Conservation (phyloP, 805 yeast genomes). For the Starmerella stellata region DNA sequence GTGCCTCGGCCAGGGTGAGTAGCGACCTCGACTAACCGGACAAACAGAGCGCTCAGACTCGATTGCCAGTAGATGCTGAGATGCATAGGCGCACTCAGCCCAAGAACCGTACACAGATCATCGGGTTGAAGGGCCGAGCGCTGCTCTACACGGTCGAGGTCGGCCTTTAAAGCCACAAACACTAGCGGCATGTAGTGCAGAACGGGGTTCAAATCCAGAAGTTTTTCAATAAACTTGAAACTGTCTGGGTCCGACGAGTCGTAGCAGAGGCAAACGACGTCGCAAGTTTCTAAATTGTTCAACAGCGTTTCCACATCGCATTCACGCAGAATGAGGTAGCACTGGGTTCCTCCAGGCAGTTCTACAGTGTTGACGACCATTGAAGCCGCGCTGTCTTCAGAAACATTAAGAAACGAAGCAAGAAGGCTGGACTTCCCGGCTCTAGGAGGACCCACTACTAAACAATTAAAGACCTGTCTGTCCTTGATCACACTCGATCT, state of each 20-base stretch:
- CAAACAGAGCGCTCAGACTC: slow-evolving; percentile 65
- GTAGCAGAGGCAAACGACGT: slow-evolving; percentile 72
- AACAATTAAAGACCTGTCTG: slow-evolving; percentile 82
- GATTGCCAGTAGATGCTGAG: slow-evolving; percentile 81
- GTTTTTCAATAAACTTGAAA: slow-evolving; percentile 50
- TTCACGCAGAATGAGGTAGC: slow-evolving; percentile 79
- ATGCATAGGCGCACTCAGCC: slow-evolving; percentile 68
- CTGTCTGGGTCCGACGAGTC: slow-evolving; percentile 95
- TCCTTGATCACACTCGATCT: slow-evolving; percentile 50
- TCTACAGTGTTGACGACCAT: slow-evolving; percentile 86
- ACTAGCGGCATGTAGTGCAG: slow-evolving; percentile 59
- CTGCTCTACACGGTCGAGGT: slow-evolving; percentile 88
- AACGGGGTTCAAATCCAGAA: slow-evolving; percentile 41
- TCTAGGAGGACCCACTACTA: slow-evolving; percentile 64
- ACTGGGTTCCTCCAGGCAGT: slow-evolving; percentile 84
- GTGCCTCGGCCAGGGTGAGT: slow-evolving; percentile 60
- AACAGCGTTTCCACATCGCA: slow-evolving; percentile 74
- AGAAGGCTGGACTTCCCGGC: slow-evolving; percentile 76
- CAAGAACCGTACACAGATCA: slow-evolving; percentile 47
- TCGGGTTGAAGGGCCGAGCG: slow-evolving; percentile 76
- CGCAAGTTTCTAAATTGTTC: slow-evolving; percentile 70
- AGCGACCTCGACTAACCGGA: slow-evolving; percentile 78
- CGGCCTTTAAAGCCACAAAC: slow-evolving; percentile 87
- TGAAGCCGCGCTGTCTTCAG: slow-evolving; percentile 57
- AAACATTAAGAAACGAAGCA: slow-evolving; percentile 57